These are phyloP conservation scores for Boletus rufocinnamomeus DNA, from an alignment of 768 basidiomycete genomes.

Conservation along the genomic window DNA sequence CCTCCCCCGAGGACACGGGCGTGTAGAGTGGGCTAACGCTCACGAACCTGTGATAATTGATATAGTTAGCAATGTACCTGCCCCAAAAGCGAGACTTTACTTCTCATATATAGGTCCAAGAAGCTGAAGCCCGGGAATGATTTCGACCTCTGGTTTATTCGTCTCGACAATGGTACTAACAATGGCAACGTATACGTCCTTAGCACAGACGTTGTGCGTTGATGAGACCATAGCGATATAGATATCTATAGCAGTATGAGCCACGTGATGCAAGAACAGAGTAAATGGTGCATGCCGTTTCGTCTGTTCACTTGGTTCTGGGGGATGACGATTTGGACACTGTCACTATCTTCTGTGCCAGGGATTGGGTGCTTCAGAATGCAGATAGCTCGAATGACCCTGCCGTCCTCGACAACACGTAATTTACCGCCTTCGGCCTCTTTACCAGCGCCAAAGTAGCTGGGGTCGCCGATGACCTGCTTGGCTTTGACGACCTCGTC, in stretches of 20 bases:
- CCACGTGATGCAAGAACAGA: not conserved
- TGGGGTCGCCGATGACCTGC: conserved; percentile 96
- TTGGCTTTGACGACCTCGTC: conserved; percentile 95
- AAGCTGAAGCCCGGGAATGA: conserved; percentile 87
- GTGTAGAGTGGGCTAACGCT: conserved; percentile 86
- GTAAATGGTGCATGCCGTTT: conserved; percentile 64
- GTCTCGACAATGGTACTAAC: conserved; percentile 99
- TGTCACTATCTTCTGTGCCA: conserved; percentile 93
- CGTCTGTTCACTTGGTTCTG: conserved; percentile 95
- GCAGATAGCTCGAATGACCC: conserved; percentile 96
- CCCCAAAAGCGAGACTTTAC: conserved; percentile 44
- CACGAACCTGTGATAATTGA: conserved; percentile 66
- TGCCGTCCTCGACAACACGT: conserved; percentile 88
- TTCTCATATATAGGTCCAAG: conserved; percentile 94
- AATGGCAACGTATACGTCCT: conserved; percentile 94
- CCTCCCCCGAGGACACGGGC: conserved; percentile 76
- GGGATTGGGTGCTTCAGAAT: conserved; percentile 98
- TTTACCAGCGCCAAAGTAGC: conserved; percentile 87
- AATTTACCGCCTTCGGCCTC: conserved; percentile 70
- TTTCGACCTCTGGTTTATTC: conserved; percentile 86
- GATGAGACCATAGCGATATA: conserved; percentile 98
- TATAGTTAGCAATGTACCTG: conserved; percentile 10
- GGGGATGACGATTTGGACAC: conserved; percentile 96
- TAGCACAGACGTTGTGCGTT: conserved; percentile 96
- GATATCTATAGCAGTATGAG: conserved; percentile 65